phyloP scores from a whole-genome alignment of 225 moss, liverwort and hornwort genomes.

The Marchantia paleacea region DNA sequence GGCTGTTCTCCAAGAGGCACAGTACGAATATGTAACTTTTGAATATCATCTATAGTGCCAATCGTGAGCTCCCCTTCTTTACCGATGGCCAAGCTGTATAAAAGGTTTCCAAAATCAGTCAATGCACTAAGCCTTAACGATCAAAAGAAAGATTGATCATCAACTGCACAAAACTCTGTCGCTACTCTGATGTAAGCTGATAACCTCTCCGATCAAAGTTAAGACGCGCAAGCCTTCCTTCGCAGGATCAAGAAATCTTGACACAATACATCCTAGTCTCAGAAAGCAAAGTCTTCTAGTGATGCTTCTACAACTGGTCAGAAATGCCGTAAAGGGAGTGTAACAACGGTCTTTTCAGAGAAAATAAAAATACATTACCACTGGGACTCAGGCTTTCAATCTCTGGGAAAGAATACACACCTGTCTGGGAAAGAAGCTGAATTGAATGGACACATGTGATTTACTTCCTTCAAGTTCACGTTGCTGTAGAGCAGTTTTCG shows the following conservation, averaged over 20 bases:
- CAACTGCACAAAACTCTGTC: too few relatives aligned
- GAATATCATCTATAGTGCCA: constrained; percentile 96
- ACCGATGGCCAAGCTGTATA: constrained; percentile 86
- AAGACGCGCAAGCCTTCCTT: too few relatives aligned
- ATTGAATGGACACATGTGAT: constrained; percentile 99
- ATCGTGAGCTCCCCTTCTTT: constrained; percentile 98
- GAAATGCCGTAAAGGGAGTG: too few relatives aligned
- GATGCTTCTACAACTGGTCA: too few relatives aligned
- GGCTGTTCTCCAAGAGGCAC: constrained; percentile 92
- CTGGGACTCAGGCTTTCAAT: background rate
- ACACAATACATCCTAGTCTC: too few relatives aligned
- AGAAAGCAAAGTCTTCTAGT: too few relatives aligned
- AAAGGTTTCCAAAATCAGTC: background rate
- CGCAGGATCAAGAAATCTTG: too few relatives aligned
- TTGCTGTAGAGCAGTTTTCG: constrained; percentile 95
- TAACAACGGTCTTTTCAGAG: too few relatives aligned
- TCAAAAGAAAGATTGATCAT: too few relatives aligned
- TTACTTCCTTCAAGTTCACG: constrained; percentile 97
- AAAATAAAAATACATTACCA: background rate
- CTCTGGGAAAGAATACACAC: constrained; percentile 29
- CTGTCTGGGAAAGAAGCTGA: constrained; percentile 98
- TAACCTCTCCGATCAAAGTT: too few relatives aligned
- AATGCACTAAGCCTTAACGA: background rate
- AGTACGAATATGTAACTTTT: constrained; percentile 93
- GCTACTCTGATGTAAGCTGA: too few relatives aligned